These are phyloP conservation scores for Infundibulicybe gibba DNA, from an alignment of 768 basidiomycete species.

Conservation along the genomic window DNA sequence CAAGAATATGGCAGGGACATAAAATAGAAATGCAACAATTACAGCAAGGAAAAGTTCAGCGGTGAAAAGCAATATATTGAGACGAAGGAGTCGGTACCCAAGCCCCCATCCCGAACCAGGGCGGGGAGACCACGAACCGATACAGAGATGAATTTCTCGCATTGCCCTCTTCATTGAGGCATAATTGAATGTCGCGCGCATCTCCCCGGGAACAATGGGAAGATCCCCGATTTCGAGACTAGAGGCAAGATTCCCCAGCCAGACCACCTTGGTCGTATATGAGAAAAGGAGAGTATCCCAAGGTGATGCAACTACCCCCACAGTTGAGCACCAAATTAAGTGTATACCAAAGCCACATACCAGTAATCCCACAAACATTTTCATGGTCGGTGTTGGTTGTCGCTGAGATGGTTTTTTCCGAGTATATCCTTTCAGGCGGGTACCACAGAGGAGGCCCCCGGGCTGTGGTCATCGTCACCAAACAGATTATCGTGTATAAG, in stretches of 20 bases:
- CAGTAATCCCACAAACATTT: slow-evolving; percentile 69
- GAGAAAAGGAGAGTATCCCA: slow-evolving; percentile 74
- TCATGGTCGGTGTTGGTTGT: slow-evolving; percentile 61
- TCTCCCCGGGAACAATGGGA: slow-evolving; percentile 71
- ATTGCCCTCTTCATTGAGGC: slow-evolving; percentile 59
- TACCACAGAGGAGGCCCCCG: slow-evolving; percentile 75
- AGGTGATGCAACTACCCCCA: slow-evolving; percentile 46
- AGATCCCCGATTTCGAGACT: slow-evolving; percentile 86
- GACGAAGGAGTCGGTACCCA: slow-evolving; percentile 54
- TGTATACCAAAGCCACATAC: slow-evolving; percentile 21
- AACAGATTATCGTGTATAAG: slow-evolving; percentile 43
- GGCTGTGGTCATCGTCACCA: slow-evolving; percentile 50
- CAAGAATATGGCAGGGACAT: slow-evolving; percentile 60
- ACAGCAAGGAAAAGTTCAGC: slow-evolving; percentile 49
- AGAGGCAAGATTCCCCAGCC: slow-evolving; percentile 71
- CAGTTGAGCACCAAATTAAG: neutral
- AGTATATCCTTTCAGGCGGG: slow-evolving; percentile 71
- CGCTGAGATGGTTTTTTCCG: slow-evolving; percentile 58
- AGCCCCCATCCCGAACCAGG: slow-evolving; percentile 65
- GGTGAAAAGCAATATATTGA: slow-evolving; percentile 43
- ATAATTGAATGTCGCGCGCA: slow-evolving; percentile 68
- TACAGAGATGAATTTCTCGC: slow-evolving; percentile 42
- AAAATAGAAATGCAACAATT: slow-evolving; percentile 60
- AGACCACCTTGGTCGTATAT: slow-evolving; percentile 84
- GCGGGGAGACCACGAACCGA: slow-evolving; percentile 56